phyloP scores from a whole-genome alignment of 495 filamentous ascomycete species.

The Aspergillus funiculosus region DNA sequence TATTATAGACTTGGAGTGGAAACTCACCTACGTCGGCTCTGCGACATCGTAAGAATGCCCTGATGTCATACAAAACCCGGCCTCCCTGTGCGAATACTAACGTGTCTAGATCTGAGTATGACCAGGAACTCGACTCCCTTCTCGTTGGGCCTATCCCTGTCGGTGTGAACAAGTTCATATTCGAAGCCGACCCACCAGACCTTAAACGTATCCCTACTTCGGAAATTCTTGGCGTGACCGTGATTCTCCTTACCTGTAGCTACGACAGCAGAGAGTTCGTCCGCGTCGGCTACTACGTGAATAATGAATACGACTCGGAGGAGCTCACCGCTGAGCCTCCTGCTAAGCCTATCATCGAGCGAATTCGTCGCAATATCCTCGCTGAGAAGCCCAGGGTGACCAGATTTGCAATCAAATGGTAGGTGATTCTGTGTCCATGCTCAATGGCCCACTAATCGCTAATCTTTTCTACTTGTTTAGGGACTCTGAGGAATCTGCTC shows the following conservation, averaged over 20 bases:
- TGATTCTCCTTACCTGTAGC: conserved; percentile 92
- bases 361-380: conserved; percentile 83
- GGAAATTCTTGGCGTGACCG: conserved; percentile 94
- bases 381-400: conserved; percentile 97
- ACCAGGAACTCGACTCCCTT: conserved; percentile 95
- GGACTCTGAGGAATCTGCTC: conserved; percentile 94
- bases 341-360: conserved; percentile 83
- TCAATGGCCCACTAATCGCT: not conserved
- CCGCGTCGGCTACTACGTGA: conserved; percentile 97
- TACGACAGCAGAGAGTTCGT: conserved; percentile 97
- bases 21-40: conserved; percentile 96
- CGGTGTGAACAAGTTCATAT: conserved; percentile 97
- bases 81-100: conserved; percentile 18
- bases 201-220: conserved; percentile 83
- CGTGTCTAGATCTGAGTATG: conserved; percentile 72
- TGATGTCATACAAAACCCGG: not conserved
- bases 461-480: conserved; percentile 37
- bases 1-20: conserved; percentile 88
- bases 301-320: conserved; percentile 94
- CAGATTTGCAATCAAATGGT: conserved; percentile 99
- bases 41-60: conserved; percentile 71
- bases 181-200: conserved; percentile 89
- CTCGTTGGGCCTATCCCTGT: conserved; percentile 95
- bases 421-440: conserved; percentile 21
- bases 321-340: conserved; percentile 84